Evolutionary conservation across 2,329 filamentous ascomycete genomes (phyloP).

Genomic region (Colletotrichum lupini): DNA sequence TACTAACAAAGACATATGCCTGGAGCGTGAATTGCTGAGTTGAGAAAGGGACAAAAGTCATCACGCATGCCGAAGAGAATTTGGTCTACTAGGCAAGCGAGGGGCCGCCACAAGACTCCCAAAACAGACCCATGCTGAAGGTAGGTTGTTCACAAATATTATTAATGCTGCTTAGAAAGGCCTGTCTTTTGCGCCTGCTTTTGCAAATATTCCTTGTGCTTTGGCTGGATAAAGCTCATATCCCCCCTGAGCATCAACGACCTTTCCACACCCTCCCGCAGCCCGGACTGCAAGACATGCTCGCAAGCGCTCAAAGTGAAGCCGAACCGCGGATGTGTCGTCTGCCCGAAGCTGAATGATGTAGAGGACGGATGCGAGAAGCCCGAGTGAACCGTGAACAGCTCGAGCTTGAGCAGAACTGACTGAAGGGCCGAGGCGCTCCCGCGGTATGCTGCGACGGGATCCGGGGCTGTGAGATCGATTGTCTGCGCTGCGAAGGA

Average conservation of each 20-base stretch:
- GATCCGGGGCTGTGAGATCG: constrained; percentile 6
- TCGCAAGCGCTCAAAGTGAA: constrained; percentile 13
- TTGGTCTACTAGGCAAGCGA: too few relatives aligned
- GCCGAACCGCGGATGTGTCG: neutral
- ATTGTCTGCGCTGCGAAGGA: constrained; percentile 6
- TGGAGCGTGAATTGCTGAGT: too few relatives aligned
- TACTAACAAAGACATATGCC: too few relatives aligned
- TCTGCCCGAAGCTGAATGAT: neutral
- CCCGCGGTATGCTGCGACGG: constrained; percentile 11
- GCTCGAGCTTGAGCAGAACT: constrained; percentile 2
- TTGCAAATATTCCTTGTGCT: constrained; percentile 16
- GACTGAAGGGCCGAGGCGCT: constrained; percentile 17
- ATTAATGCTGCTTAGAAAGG: neutral
- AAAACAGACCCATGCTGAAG: too few relatives aligned
- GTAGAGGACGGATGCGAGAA: neutral
- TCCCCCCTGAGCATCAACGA: neutral
- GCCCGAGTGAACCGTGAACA: constrained; percentile 24
- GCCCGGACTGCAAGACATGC: neutral
- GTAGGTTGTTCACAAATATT: neutral
- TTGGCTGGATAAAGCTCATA: constrained; percentile 3
- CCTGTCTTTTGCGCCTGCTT: constrained; percentile 23
- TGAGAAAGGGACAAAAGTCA: too few relatives aligned
- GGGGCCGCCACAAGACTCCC: too few relatives aligned
- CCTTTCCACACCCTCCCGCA: constrained; percentile 5
- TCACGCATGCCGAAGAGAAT: too few relatives aligned